Percentiles rank a stretch among this genome's conserved stretches.
Evolutionary conservation across 306 rosid genomes (phyloP).

Genomic region (Citrullus amarus): DNA sequence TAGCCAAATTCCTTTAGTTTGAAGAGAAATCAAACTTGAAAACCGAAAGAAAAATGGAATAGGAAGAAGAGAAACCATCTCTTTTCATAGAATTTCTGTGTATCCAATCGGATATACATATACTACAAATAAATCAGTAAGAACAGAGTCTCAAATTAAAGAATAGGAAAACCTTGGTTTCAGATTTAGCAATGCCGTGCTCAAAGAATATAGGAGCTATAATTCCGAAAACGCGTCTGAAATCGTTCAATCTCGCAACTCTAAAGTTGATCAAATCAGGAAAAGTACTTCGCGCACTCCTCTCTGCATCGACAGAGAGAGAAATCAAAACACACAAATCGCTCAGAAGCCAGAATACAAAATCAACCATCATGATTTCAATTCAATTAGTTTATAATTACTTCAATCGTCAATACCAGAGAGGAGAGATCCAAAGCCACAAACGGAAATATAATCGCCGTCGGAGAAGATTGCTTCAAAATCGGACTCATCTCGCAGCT

Average conservation of each 20-base stretch:
- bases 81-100: conserved; percentile 2
- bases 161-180: conserved; percentile 57
- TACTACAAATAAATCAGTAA: background rate
- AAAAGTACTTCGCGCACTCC: conserved; percentile 87
- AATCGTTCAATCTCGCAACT: conserved; percentile 46
- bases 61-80: background rate
- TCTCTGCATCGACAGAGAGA: conserved; percentile 26
- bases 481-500: conserved; percentile 44
- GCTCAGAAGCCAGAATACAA: no score
- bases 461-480: conserved; percentile 32
- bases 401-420: conserved; percentile 34
- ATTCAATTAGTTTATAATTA: background rate
- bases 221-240: conserved; percentile 72
- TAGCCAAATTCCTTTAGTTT: background rate
- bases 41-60: background rate
- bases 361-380: background rate
- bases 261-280: conserved; percentile 71
- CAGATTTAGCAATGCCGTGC: conserved; percentile 83
- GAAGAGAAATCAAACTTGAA: background rate
- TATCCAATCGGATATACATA: background rate
- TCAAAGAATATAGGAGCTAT: conserved; percentile 85
- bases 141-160: background rate
- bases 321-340: background rate
- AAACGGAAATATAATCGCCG: conserved; percentile 50
- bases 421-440: conserved; percentile 94